Evolutionary conservation across 176 grass and related monocot species (phyloP).

Genomic region (Echinochloa phyllopogon): DNA sequence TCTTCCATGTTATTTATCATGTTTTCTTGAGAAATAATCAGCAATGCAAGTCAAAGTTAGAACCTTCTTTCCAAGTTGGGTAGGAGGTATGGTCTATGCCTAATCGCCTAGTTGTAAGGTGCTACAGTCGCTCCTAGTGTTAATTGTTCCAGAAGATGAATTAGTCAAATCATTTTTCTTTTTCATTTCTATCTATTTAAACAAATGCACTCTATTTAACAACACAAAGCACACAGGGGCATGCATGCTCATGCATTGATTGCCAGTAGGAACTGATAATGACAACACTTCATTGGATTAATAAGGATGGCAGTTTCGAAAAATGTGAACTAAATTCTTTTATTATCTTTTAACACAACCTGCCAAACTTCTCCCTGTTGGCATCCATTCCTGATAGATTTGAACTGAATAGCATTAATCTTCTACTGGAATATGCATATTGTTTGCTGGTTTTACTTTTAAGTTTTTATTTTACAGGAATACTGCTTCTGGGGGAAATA

Average conservation of each 20-base stretch:
- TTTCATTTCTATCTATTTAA: background rate
- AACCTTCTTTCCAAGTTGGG: background rate
- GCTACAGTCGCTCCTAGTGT: constrained; percentile 3
- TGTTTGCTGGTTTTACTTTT: constrained; percentile 29
- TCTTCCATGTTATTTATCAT: constrained; percentile 18
- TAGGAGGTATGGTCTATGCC: background rate
- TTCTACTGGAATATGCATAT: constrained; percentile 8
- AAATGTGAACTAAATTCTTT: background rate
- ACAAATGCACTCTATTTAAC: background rate
- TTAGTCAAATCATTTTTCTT: background rate
- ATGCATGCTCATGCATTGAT: background rate
- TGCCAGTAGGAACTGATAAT: constrained; percentile 6
- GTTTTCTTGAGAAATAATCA: background rate
- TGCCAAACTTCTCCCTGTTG: constrained; percentile 24
- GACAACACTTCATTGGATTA: background rate
- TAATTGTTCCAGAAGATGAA: constrained; percentile 9
- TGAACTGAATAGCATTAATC: constrained; percentile 18
- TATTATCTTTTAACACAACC: background rate
- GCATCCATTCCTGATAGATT: constrained; percentile 23
- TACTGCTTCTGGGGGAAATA: constrained; percentile 77
- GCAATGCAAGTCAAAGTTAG: constrained; percentile 18
- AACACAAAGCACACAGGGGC: background rate
- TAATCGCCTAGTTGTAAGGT: constrained; percentile 13
- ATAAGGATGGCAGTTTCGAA: background rate
- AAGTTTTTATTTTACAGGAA: constrained; percentile 51